Evolutionary conservation across 805 yeast species (phyloP).

Genomic region (Hanseniaspora pseudoguilliermondii): DNA sequence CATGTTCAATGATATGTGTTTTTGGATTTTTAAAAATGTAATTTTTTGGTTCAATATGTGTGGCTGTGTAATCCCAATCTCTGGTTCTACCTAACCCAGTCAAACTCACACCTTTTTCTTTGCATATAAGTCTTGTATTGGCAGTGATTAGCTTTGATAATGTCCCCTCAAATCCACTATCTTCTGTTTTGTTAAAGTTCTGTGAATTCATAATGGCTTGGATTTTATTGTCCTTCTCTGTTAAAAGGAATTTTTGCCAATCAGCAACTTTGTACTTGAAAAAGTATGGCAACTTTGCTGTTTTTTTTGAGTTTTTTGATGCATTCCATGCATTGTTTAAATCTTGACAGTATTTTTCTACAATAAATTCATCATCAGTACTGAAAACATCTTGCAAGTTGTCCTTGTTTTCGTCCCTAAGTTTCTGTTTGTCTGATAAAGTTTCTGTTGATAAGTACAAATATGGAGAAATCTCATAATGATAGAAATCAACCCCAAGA

Average conservation of each 20-base stretch:
- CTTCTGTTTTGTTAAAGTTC: neutral
- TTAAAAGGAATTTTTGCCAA: neutral
- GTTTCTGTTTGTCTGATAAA: neutral
- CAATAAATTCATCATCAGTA: neutral
- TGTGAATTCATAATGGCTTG: neutral
- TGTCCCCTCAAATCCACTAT: neutral
- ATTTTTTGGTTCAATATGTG: neutral
- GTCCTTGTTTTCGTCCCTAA: neutral
- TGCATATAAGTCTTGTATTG: neutral
- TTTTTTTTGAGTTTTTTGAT: neutral
- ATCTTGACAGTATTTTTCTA: neutral
- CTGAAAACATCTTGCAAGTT: neutral
- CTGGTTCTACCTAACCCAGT: neutral
- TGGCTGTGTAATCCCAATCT: neutral
- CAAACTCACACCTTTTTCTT: slow-evolving; percentile 1
- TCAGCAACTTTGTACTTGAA: neutral
- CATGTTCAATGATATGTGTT: neutral
- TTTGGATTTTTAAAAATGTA: neutral
- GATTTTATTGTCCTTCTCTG: neutral
- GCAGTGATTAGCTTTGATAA: neutral
- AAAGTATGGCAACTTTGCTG: neutral
- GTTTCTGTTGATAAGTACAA: neutral
- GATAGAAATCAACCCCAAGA: neutral
- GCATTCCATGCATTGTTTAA: neutral
- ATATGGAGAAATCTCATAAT: neutral